phyloP scores from a whole-genome alignment of 306 rosid genomes.

The Quercus berberidifolia region DNA sequence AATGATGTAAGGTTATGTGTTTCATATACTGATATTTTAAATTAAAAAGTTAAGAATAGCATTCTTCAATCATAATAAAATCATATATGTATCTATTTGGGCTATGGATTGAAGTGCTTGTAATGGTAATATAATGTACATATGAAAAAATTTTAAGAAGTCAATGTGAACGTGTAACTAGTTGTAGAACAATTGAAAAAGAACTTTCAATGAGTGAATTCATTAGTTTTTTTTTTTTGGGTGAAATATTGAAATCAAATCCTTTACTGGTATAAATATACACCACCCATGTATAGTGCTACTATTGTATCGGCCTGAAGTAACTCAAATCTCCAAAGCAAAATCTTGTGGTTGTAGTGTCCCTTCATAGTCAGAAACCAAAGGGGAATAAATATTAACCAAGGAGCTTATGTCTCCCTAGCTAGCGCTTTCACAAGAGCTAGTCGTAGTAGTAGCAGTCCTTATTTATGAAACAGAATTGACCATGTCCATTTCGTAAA shows the following conservation, averaged over 20 bases:
- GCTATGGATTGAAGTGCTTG: no score
- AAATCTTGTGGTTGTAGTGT: conserved; percentile 30
- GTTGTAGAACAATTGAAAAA: conserved; percentile 2
- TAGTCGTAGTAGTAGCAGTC: conserved; percentile 25
- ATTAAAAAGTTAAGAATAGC: no score
- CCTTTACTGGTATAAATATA: conserved; percentile 25
- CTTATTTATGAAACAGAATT: not conserved
- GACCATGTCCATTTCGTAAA: conserved; percentile 40
- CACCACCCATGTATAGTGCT: conserved; percentile 19
- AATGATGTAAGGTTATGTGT: no score
- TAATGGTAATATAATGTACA: no score
- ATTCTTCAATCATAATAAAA: no score
- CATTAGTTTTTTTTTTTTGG: not conserved
- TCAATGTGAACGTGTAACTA: conserved; percentile 12
- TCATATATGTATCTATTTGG: no score
- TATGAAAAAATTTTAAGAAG: not conserved
- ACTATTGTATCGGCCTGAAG: conserved; percentile 44
- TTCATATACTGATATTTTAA: no score
- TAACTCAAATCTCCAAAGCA: conserved; percentile 44
- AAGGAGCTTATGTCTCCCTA: conserved; percentile 70
- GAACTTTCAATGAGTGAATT: conserved; percentile 22
- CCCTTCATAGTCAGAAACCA: conserved; percentile 56
- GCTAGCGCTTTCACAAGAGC: conserved; percentile 51
- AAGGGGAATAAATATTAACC: conserved; percentile 35
- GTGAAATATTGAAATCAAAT: conserved; percentile 1